Evolutionary conservation across 2,329 filamentous ascomycete genomes (phyloP), one percentile per base, ranked within the genome.

Genomic region (Cordyceps farinosa): DNA sequence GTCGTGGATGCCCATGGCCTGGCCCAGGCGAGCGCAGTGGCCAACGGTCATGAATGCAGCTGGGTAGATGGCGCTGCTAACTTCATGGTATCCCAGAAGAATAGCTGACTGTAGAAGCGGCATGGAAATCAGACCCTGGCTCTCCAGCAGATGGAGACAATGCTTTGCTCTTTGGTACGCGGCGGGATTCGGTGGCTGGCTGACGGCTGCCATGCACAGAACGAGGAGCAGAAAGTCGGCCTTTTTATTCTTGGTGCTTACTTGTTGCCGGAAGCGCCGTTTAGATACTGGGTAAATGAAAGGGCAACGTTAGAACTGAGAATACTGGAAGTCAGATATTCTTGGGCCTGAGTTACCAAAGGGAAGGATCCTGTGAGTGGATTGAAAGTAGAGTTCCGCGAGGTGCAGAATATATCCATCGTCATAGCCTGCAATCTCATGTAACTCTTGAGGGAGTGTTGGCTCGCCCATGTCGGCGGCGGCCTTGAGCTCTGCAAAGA

Each of bases 41-140:
- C 66, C 63, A 6, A 68, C 44, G n/a, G 67, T 68, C 3, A 68
- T 45, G 48, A 65, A 69, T 11, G 68, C 66, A 27, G 65, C 67
- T 22, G 68, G 68, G 57, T 67, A 65, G 15, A 68, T 66, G 0
- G 63, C 63, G 30, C 68, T 65, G 1, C 56, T 59, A 22, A 65
- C 13, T 32, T 69, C 68, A 44, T 65, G 66, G 8, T 65, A 30
- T 1, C 64, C 54, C 3, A 68, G 7, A 2, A 68, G 54, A 3
- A 67, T 52, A 5, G 67, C 52, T 17, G 65, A 65, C 36, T 70
- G 67, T 0, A 68, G 36, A 1, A 70, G 53, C 1, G 64, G 50
- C 11, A 68, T 47, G 5, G 67, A 67, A 5, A 67, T 64, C 38
- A 65, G 64, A 5, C 66, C 66, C 66, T 67, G 34, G 62, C 55